Base-by-base conservation (phyloP, 1,284 basidiomycete genomes). In the Athelia sp. region DNA sequence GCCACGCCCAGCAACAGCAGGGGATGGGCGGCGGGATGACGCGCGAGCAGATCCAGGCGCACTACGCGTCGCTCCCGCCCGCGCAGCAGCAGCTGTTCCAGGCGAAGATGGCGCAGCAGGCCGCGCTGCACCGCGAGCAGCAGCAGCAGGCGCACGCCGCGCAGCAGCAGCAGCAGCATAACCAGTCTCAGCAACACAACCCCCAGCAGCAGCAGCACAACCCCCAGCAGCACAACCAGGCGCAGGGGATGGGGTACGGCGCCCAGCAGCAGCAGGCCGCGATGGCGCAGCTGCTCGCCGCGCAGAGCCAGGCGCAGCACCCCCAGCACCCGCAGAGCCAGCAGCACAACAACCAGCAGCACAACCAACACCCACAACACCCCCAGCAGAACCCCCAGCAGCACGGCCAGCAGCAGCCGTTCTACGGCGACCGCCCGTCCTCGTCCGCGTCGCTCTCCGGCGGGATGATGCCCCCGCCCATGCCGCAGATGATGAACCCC, bases 231-330 rank as follows among this genome's bases (percentile, higher is more conserved):
- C 49, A 15, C 21, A 34, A 11, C 11, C 32, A 11, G 19, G n/a
- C n/a, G 46, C 51, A 44, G 48, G 49, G 48, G 52, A 50, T 21
- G 17, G 47, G 29, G n/a, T n/a, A n/a, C n/a, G n/a, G n/a, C n/a
- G n/a, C n/a, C n/a, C n/a, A 29, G 26, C 26, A 29, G 26, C 26
- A 29, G 26, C 26, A 29, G 26, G 6, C 4, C 6, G 26, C 26
- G 51, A 31, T 43, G 32, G 46, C 22, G 54, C 58, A 57, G 17
- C 61, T 58, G 46, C 54, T 57, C 22, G 49, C 57, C 31, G 36
- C 50, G 44, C 40, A 47, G 23, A 43, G 26, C 44, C 49, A 40
- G 36, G 17, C n/a, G 36, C 36, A 29, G 13, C 26, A 29, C 13
- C 26, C 26, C 13, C 26, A 29, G 26, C 26, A 17, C 17, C 13